These are phyloP conservation scores for Theobroma grandiflorum DNA, from an alignment of 441 rosid genomes.

Conservation along the genomic window DNA sequence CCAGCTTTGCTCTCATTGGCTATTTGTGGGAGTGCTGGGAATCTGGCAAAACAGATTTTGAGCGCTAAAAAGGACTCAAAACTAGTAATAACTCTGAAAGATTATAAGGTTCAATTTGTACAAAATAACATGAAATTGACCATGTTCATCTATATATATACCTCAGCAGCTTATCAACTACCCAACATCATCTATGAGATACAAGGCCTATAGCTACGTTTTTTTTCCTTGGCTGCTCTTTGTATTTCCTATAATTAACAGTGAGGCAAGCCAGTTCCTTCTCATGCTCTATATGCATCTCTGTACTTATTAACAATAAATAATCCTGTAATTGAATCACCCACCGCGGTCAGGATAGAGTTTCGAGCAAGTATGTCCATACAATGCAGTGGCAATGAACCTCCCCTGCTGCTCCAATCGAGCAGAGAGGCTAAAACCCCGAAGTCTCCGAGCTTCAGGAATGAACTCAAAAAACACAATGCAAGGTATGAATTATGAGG, in stretches of 20 bases:
- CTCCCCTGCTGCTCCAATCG: slow-evolving; percentile 16
- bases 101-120: slow-evolving; percentile 39
- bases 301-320: slow-evolving; percentile 46
- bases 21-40: not conserved
- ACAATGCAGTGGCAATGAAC: slow-evolving; percentile 29
- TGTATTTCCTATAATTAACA: slow-evolving; percentile 39
- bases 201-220: slow-evolving; percentile 45
- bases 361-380: not conserved
- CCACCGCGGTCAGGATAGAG: slow-evolving; percentile 17
- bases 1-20: not conserved
- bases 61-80: not conserved
- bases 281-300: slow-evolving; percentile 34
- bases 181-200: slow-evolving; percentile 37
- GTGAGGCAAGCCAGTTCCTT: slow-evolving; percentile 35
- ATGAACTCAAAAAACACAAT: slow-evolving; percentile 27
- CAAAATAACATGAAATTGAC: slow-evolving; percentile 42
- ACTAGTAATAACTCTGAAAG: slow-evolving; percentile 24
- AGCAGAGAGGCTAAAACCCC: slow-evolving; percentile 7
- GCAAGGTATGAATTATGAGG: slow-evolving; percentile 14
- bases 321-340: not conserved
- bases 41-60: not conserved
- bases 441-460: slow-evolving; percentile 32
- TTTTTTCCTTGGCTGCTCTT: slow-evolving; percentile 30
- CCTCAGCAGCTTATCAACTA: slow-evolving; percentile 44
- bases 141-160: slow-evolving; percentile 49